Evolutionary conservation across 2,329 filamentous ascomycete species (phyloP), one percentile per base, ranked within the genome.

Genomic region (Colletotrichum sansevieriae): DNA sequence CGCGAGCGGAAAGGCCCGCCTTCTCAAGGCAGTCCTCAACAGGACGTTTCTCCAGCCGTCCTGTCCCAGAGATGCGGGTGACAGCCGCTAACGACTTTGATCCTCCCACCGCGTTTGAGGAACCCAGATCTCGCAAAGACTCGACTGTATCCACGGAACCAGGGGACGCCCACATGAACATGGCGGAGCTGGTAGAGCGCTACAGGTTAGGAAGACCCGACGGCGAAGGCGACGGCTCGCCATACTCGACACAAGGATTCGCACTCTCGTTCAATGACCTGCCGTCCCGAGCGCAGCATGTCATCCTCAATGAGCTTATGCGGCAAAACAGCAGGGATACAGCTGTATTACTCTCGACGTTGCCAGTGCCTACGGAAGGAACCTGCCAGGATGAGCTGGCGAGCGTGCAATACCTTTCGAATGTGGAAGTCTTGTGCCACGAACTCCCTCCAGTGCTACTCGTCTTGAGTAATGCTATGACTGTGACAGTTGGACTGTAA

Each of bases 381-480:
- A 97, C 93, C 0, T 90, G 89, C 74, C 81, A 86, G 66, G 92
- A 90, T 70, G 91, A 93, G 77, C 82, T 83, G 46, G 89, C 91
- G 18, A 93, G 92, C 73, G 81, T 93, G 65, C 87, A 87, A 70
- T 97, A 96, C 78, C 82, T 97, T 55, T 90, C 88, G 57, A 91
- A 94, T 78, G 83, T 95, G 68, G 92, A 96, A 78, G 87, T 96
- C 2, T 80, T 97, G 66, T 95, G 92, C 77, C 88, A 91, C 74
- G 91, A 88, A 11, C 81, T 95, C 70, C 93, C 93, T 33, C 93
- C 94, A 1, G 88, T 90, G 52, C 78, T 97, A 74, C 82, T 97
- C 77, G 92, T 97, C 44, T 87, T 97, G 79, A 94, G 92, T 78
- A 97, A 97, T 79, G 94, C 90, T 75, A 94, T 97, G 91, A 97